phyloP scores from a whole-genome alignment of 352 stramenopile genomes.

The Peronosclerospora sorghi region DNA sequence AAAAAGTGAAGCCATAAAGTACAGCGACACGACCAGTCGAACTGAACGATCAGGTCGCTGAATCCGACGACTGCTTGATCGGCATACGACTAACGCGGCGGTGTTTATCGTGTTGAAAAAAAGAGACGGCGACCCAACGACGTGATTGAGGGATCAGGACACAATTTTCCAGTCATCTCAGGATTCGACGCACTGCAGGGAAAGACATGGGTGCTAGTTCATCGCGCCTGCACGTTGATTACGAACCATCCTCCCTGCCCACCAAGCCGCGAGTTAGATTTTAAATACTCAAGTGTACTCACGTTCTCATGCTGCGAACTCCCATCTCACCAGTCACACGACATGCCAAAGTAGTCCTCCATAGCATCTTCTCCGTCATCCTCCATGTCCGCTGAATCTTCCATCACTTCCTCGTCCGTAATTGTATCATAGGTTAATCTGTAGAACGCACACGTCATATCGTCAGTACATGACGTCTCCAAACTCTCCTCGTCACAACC shows the following conservation, averaged over 20 bases:
- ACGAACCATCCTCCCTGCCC: conserved; percentile 48
- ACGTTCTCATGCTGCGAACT: not conserved
- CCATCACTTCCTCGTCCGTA: conserved; percentile 77
- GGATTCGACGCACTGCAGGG: too few species aligned
- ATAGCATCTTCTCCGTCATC: conserved; percentile 70
- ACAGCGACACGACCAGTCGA: too few species aligned
- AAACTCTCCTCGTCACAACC: not conserved
- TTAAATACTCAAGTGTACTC: not conserved
- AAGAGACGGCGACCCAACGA: too few species aligned
- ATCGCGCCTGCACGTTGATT: conserved; percentile 11
- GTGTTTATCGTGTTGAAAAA: too few species aligned
- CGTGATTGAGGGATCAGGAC: too few species aligned
- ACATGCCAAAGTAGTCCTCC: conserved; percentile 84
- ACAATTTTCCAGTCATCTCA: not conserved
- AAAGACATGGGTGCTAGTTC: too few species aligned
- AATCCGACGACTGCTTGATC: too few species aligned
- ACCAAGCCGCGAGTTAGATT: not conserved
- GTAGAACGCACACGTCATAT: not conserved
- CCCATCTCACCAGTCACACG: conserved; percentile 57
- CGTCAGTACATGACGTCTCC: not conserved
- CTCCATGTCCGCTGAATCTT: conserved; percentile 49
- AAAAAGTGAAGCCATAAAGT: too few species aligned
- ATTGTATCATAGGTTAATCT: conserved; percentile 53
- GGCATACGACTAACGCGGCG: too few species aligned
- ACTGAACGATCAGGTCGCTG: too few species aligned